These are phyloP conservation scores for Talaromyces marneffei DNA, from an alignment of 2,329 filamentous ascomycete genomes.

Conservation along the genomic window DNA sequence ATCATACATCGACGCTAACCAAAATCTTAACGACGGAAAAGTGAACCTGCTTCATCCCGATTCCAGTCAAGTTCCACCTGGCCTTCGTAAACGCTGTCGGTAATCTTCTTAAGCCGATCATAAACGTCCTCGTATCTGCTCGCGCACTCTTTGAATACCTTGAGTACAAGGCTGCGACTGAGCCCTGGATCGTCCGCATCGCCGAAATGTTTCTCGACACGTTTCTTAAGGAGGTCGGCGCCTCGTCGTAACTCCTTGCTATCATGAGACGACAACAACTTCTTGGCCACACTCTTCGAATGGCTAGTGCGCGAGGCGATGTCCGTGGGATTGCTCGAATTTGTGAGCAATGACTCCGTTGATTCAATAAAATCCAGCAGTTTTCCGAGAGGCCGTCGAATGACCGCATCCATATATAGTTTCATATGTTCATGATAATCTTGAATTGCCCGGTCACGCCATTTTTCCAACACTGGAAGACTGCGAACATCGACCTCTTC, in stretches of 20 bases:
- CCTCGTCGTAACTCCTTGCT: conserved; percentile 79
- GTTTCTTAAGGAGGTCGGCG: conserved; percentile 81
- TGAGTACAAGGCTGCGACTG: conserved; percentile 53
- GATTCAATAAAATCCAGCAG: conserved; percentile 88
- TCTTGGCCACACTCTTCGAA: conserved; percentile 76
- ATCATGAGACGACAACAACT: conserved; percentile 74
- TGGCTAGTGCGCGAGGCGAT: conserved; percentile 79
- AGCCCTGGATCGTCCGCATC: conserved; percentile 71
- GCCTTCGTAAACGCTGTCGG: conserved; percentile 42
- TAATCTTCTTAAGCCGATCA: conserved; percentile 45
- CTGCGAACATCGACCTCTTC: conserved; percentile 77
- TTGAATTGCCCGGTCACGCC: conserved; percentile 68
- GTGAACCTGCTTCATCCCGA: conserved; percentile 39
- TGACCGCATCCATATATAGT: conserved; percentile 80
- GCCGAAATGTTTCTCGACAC: conserved; percentile 95
- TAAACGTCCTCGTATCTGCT: conserved; percentile 49
- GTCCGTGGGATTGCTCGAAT: conserved; percentile 48
- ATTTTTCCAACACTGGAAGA: conserved; percentile 72
- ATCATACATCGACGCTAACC: not conserved
- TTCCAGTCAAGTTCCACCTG: conserved; percentile 45
- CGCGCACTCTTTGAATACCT: conserved; percentile 58
- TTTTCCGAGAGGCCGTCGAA: conserved; percentile 82
- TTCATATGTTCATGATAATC: conserved; percentile 84
- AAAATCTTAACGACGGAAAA: conserved; percentile 33
- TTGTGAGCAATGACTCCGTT: conserved; percentile 65